Evolutionary conservation across 208 protist genomes (phyloP).

Genomic region (Kentomonas sorsogonicus): DNA sequence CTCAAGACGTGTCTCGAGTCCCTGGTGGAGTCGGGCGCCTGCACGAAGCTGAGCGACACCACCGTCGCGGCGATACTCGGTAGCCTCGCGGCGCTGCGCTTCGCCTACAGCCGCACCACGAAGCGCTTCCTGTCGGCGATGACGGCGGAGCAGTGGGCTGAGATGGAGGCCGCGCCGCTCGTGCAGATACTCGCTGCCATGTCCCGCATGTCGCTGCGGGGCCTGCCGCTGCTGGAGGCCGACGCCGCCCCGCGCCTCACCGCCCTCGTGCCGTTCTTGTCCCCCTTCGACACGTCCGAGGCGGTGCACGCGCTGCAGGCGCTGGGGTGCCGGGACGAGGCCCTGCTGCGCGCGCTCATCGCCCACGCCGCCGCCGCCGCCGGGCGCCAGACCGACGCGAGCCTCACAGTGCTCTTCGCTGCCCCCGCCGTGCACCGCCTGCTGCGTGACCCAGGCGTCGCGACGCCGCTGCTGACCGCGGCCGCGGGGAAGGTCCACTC

Average conservation of each 20-base stretch:
- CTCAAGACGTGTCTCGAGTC: slow-evolving; percentile 62
- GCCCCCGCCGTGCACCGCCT: slow-evolving; percentile 61
- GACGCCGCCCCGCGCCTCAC: slow-evolving; percentile 39
- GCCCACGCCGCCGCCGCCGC: slow-evolving; percentile 39
- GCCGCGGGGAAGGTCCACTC: slow-evolving; percentile 42
- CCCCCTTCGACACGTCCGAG: slow-evolving; percentile 47
- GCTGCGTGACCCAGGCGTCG: slow-evolving; percentile 34
- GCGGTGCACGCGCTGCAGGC: slow-evolving; percentile 63
- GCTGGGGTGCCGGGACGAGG: slow-evolving; percentile 48
- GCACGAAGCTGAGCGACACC: slow-evolving; percentile 39
- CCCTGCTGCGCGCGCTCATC: slow-evolving; percentile 45
- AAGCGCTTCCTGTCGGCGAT: slow-evolving; percentile 58
- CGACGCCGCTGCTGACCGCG: slow-evolving; percentile 57
- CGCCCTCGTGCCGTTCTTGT: slow-evolving; percentile 43
- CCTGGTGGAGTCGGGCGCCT: slow-evolving; percentile 37
- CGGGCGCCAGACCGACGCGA: slow-evolving; percentile 49
- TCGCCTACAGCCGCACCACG: slow-evolving; percentile 61
- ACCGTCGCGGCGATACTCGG: slow-evolving; percentile 71
- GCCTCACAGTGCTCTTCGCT: slow-evolving; percentile 60
- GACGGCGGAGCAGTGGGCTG: slow-evolving; percentile 69
- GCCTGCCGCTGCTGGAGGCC: slow-evolving; percentile 31
- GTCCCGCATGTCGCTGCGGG: slow-evolving; percentile 51
- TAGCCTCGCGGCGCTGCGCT: slow-evolving; percentile 66
- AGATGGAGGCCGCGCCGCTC: slow-evolving; percentile 68
- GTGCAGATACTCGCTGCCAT: slow-evolving; percentile 58